phyloP scores from a whole-genome alignment of 805 yeast species.

The Candida nitratophila region DNA sequence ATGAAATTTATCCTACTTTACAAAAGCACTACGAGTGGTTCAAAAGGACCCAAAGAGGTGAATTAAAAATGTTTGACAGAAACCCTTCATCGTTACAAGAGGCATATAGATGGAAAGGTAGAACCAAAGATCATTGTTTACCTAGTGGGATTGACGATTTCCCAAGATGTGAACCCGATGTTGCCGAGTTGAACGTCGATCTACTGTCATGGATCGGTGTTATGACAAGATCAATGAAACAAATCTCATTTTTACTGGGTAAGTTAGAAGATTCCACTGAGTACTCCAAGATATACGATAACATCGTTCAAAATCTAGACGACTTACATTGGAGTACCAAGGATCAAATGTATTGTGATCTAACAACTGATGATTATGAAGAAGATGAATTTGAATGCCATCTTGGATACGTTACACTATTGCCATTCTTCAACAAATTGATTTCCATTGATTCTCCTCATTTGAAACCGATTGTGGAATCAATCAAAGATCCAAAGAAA shows the following conservation, averaged over 20 bases:
- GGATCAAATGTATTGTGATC: slow-evolving; percentile 70
- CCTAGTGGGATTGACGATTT: slow-evolving; percentile 96
- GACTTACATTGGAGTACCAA: slow-evolving; percentile 74
- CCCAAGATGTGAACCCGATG: slow-evolving; percentile 82
- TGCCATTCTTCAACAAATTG: slow-evolving; percentile 77
- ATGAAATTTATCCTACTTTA: slow-evolving; percentile 66
- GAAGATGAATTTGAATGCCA: slow-evolving; percentile 67
- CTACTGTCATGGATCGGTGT: slow-evolving; percentile 89
- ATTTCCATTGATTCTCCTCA: slow-evolving; percentile 42
- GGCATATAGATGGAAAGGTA: slow-evolving; percentile 89
- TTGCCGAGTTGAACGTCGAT: slow-evolving; percentile 88
- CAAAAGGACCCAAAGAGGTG: slow-evolving; percentile 73
- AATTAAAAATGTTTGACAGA: slow-evolving; percentile 63
- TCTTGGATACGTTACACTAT: slow-evolving; percentile 78
- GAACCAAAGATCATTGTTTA: slow-evolving; percentile 76
- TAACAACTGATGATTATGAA: slow-evolving; percentile 69
- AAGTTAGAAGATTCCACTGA: slow-evolving; percentile 48
- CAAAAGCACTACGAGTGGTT: slow-evolving; percentile 81
- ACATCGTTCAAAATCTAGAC: slow-evolving; percentile 59
- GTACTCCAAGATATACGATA: slow-evolving; percentile 46
- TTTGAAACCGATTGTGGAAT: slow-evolving; percentile 44
- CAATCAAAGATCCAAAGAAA: slow-evolving; percentile 62
- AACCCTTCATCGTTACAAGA: slow-evolving; percentile 44
- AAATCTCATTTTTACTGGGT: slow-evolving; percentile 59
- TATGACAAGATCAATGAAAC: slow-evolving; percentile 77